These are phyloP conservation scores for Boletellus emodensis DNA, from an alignment of 768 basidiomycete genomes.

Conservation along the genomic window DNA sequence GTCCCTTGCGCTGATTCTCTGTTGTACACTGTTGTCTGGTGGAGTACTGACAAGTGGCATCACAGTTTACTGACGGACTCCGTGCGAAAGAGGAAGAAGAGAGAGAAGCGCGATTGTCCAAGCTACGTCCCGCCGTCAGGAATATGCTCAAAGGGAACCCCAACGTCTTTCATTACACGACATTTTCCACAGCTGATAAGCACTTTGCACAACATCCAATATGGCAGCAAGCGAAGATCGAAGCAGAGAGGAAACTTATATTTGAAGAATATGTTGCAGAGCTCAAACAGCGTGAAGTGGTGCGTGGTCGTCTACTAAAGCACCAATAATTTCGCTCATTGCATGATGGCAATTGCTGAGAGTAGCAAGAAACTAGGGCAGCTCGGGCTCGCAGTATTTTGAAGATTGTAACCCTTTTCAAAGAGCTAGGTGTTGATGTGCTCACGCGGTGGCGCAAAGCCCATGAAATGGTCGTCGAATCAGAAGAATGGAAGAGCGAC, in stretches of 20 bases:
- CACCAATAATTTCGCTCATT: constrained; percentile 5
- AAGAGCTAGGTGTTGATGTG: constrained; percentile 84
- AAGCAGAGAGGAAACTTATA: constrained; percentile 79
- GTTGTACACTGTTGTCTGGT: neutral
- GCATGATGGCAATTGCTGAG: constrained; percentile 1
- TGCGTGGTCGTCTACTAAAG: constrained; percentile 36
- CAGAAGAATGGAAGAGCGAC: constrained; percentile 77
- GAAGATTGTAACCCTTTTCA: constrained; percentile 82
- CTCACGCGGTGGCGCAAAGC: constrained; percentile 91
- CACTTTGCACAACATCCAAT: constrained; percentile 84
- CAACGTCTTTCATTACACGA: constrained; percentile 87
- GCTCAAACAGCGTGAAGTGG: constrained; percentile 85
- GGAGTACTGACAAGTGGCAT: constrained; percentile 6
- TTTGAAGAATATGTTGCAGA: constrained; percentile 91
- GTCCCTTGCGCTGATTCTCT: neutral
- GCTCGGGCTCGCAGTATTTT: constrained; percentile 74
- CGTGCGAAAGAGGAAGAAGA: constrained; percentile 84
- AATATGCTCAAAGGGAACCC: constrained; percentile 86
- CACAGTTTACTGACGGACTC: constrained; percentile 67
- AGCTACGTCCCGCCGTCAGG: constrained; percentile 80
- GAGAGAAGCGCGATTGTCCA: constrained; percentile 74
- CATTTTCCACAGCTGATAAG: constrained; percentile 84
- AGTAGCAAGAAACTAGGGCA: constrained; percentile 74
- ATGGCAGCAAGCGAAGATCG: constrained; percentile 85
- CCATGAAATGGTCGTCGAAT: constrained; percentile 68